Evolutionary conservation across 768 basidiomycete species (phyloP).

Genomic region (Nidularia sp.): DNA sequence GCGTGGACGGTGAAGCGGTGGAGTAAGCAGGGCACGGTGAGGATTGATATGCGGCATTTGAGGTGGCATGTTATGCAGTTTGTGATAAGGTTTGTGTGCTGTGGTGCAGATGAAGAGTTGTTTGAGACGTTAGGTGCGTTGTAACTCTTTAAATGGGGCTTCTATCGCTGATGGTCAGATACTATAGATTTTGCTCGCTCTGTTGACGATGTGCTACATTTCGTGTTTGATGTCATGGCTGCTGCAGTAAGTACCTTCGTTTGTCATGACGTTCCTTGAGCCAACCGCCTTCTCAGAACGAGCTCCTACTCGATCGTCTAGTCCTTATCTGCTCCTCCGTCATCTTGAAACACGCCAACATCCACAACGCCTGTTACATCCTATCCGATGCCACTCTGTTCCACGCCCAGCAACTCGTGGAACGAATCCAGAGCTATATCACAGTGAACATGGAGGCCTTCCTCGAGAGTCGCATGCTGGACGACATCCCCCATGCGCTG

Average conservation of each 20-base stretch:
- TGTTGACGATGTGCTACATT: constrained; percentile 76
- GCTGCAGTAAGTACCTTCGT: constrained; percentile 57
- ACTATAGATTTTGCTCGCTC: constrained; percentile 54
- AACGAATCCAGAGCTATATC: constrained; percentile 76
- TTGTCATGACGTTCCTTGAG: background rate
- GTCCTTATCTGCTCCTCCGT: constrained; percentile 78
- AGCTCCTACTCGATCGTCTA: constrained; percentile 83
- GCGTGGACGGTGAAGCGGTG: constrained; percentile 76
- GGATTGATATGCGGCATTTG: constrained; percentile 70
- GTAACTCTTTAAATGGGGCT: background rate
- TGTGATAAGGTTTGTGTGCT: constrained; percentile 75
- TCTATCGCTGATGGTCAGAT: constrained; percentile 2
- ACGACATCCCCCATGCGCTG: constrained; percentile 63
- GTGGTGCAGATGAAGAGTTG: constrained; percentile 61
- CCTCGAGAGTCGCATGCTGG: constrained; percentile 76
- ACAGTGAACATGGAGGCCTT: constrained; percentile 81
- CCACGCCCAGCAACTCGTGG: constrained; percentile 63
- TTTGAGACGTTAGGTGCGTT: constrained; percentile 67
- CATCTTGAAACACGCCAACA: constrained; percentile 61
- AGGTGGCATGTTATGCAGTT: constrained; percentile 70
- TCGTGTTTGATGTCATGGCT: constrained; percentile 83
- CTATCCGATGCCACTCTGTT: constrained; percentile 80
- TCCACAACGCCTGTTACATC: constrained; percentile 75
- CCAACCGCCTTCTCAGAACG: constrained; percentile 48
- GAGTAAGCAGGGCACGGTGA: constrained; percentile 45